Percentiles rank a stretch among this genome's conserved stretches.
Evolutionary conservation across 1,139 yeast species (phyloP).

Genomic region (Blastobotrys serpentis): DNA sequence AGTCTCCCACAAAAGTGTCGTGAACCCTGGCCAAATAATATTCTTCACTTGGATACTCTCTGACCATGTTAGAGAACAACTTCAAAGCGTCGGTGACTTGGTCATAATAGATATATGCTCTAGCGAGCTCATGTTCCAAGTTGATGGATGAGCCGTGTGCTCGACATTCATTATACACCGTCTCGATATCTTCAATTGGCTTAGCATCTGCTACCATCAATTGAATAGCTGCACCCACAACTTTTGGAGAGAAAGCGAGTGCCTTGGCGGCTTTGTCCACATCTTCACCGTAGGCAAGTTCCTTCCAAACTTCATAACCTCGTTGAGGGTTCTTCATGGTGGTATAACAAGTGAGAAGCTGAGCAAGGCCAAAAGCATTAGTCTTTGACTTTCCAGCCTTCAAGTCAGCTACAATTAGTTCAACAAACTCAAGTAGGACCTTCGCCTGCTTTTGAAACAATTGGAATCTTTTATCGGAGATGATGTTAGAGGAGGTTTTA

Average conservation of each 20-base stretch:
- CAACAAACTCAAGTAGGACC: slow-evolving; percentile 40
- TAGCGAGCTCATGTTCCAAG: slow-evolving; percentile 58
- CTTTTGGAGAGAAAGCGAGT: slow-evolving; percentile 48
- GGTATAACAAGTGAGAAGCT: slow-evolving; percentile 56
- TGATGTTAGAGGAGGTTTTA: slow-evolving; percentile 19
- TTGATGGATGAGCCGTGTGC: slow-evolving; percentile 37
- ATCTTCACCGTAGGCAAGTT: slow-evolving; percentile 36
- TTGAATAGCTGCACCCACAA: slow-evolving; percentile 71
- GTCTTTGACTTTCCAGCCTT: slow-evolving; percentile 44
- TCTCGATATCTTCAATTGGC: slow-evolving; percentile 56
- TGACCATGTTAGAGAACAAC: slow-evolving; percentile 47
- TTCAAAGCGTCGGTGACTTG: slow-evolving; percentile 52
- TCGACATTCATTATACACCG: slow-evolving; percentile 46
- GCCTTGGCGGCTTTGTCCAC: slow-evolving; percentile 32
- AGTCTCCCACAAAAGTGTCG: slow-evolving; percentile 75
- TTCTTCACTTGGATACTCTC: slow-evolving; percentile 35
- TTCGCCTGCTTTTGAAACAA: slow-evolving; percentile 20
- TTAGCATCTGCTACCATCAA: slow-evolving; percentile 62
- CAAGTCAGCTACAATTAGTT: slow-evolving; percentile 42
- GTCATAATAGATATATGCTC: slow-evolving; percentile 55
- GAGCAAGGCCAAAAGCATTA: slow-evolving; percentile 56
- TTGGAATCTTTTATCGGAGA: slow-evolving; percentile 23
- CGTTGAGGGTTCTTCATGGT: slow-evolving; percentile 53
- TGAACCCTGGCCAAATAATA: slow-evolving; percentile 65
- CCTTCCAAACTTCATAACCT: slow-evolving; percentile 52